These are phyloP conservation scores for Pseudopithomyces chartarum DNA, from an alignment of 2,329 filamentous ascomycete species.

Conservation along the genomic window DNA sequence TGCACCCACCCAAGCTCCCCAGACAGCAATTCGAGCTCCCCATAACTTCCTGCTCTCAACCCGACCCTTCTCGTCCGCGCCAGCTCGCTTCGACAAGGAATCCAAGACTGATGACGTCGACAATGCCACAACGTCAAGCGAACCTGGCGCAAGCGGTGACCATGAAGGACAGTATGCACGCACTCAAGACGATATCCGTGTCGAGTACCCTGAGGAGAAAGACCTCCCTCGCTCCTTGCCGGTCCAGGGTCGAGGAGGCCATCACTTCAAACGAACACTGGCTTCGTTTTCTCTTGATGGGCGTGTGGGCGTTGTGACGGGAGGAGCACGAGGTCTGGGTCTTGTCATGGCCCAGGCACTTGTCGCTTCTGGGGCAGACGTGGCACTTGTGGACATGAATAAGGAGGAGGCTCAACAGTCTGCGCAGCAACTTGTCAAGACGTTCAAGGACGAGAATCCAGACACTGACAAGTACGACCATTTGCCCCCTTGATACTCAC, in stretches of 20 bases:
- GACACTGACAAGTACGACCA: slow-evolving; percentile 66
- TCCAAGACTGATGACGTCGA: slow-evolving; percentile 32
- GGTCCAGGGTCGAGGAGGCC: slow-evolving; percentile 75
- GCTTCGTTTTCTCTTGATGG: slow-evolving; percentile 85
- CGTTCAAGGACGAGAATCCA: slow-evolving; percentile 81
- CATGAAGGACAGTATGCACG: slow-evolving; percentile 74
- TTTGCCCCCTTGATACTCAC: slow-evolving; percentile 17
- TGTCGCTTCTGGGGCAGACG: slow-evolving; percentile 83
- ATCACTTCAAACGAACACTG: slow-evolving; percentile 83
- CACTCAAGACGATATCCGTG: slow-evolving; percentile 77
- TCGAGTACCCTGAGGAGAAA: slow-evolving; percentile 77
- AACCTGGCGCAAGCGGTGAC: slow-evolving; percentile 48
- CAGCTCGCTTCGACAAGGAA: slow-evolving; percentile 33
- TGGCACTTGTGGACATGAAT: slow-evolving; percentile 94
- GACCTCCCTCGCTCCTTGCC: slow-evolving; percentile 74
- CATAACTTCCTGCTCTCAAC: slow-evolving; percentile 24
- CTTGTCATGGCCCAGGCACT: slow-evolving; percentile 92
- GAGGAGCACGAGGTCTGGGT: slow-evolving; percentile 85
- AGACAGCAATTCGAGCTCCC: slow-evolving; percentile 23
- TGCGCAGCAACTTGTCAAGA: slow-evolving; percentile 72
- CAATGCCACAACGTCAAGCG: slow-evolving; percentile 42
- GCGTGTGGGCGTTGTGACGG: slow-evolving; percentile 83
- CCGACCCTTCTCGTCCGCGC: slow-evolving; percentile 35
- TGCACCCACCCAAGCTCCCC: slow-evolving; percentile 33
- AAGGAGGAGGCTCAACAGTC: slow-evolving; percentile 83